These are phyloP conservation scores for Pleurotus sapidus DNA, from an alignment of 768 basidiomycete genomes.

Conservation along the genomic window DNA sequence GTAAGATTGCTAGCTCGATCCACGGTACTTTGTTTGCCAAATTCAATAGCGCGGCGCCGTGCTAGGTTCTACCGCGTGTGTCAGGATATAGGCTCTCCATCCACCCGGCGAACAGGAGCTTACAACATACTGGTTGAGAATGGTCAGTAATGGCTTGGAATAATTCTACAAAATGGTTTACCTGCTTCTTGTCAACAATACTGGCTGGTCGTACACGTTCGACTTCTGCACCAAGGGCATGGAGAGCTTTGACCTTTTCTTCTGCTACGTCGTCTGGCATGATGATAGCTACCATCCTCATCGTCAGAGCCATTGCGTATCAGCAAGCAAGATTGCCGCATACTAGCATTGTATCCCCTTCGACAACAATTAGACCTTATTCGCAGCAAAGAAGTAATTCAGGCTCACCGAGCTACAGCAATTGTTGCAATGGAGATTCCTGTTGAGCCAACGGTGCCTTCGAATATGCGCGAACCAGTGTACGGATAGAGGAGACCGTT, in stretches of 20 bases:
- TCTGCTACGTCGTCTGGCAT: constrained; percentile 88
- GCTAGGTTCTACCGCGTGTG: constrained; percentile 72
- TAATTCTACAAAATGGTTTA: constrained; percentile 21
- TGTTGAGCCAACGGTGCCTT: constrained; percentile 95
- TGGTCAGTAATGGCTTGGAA: not conserved
- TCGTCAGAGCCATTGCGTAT: too few species aligned
- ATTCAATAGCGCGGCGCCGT: constrained; percentile 69
- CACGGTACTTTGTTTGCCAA: constrained; percentile 45
- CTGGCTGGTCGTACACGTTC: constrained; percentile 91
- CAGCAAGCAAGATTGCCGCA: constrained; percentile 18
- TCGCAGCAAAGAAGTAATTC: constrained; percentile 1
- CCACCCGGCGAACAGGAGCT: constrained; percentile 22
- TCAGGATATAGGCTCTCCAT: not conserved
- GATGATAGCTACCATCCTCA: constrained; percentile 61
- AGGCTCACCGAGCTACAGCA: constrained; percentile 72
- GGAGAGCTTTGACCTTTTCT: constrained; percentile 86
- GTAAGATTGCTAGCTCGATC: constrained; percentile 10
- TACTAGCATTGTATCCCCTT: constrained; percentile 89
- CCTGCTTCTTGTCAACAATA: constrained; percentile 96
- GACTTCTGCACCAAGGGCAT: constrained; percentile 84
- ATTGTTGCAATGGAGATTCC: constrained; percentile 97
- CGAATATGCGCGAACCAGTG: constrained; percentile 91
- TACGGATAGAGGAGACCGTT: constrained; percentile 79
- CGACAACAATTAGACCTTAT: not conserved
- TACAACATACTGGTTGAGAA: constrained; percentile 56